Conservation (phyloP, 352 stramenopile genomes). For the Pythium sp. region DNA sequence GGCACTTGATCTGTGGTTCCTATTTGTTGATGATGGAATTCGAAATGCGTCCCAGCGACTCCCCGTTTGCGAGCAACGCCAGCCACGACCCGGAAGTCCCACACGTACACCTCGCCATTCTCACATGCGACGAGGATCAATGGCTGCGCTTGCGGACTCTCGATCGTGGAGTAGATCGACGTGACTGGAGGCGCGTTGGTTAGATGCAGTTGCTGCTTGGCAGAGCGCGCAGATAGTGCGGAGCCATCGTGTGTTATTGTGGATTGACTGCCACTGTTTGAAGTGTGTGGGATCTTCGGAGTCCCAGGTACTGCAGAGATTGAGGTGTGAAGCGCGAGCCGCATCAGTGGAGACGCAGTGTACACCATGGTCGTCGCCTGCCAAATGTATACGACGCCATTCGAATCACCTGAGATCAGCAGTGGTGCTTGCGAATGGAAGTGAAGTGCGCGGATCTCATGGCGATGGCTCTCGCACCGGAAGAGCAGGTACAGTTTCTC, state of each 20-base stretch:
- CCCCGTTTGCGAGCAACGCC: conserved; percentile 20
- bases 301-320: not conserved
- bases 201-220: not conserved
- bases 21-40: conserved; percentile 12
- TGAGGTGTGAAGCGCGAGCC: conserved; percentile 12
- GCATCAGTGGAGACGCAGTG: conserved; percentile 29
- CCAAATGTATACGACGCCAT: conserved; percentile 45
- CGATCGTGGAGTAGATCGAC: conserved; percentile 26
- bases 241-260: no score
- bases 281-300: not conserved
- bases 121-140: conserved; percentile 20
- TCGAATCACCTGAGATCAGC: conserved; percentile 47
- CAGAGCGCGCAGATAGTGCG: not conserved
- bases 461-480: conserved; percentile 39
- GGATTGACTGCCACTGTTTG: not conserved
- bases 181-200: conserved; percentile 17
- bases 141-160: conserved; percentile 12
- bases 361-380: conserved; percentile 25
- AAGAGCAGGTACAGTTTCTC: conserved; percentile 54
- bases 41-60: conserved; percentile 15
- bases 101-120: conserved; percentile 16
- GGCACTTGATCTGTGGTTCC: not conserved
- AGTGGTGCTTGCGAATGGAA: conserved; percentile 39
- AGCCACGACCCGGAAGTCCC: conserved; percentile 25
- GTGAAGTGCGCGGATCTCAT: conserved; percentile 51